Evolutionary conservation across 192 early-diverging fungal genomes (phyloP), one percentile per base, ranked within the genome.

Genomic region (Entomortierella beljakovae): DNA sequence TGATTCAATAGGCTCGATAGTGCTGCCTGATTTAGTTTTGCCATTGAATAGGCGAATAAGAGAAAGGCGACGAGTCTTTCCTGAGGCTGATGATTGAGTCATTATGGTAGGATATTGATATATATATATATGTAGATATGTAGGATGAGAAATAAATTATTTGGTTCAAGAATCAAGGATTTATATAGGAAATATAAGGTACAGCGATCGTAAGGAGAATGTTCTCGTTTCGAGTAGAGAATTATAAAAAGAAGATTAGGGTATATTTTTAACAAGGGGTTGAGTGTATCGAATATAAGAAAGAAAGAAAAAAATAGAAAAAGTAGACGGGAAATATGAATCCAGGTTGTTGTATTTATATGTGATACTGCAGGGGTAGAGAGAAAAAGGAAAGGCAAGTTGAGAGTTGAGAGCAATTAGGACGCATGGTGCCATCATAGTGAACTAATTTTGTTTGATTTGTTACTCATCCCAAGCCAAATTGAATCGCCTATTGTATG

Each of bases 31-130:
- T 25, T 61, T 61, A 26, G 50, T 46, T 48, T 63, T 69, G 65
- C 56, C 49, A 38, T 77, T 68, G 51, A 77, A 69, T 33, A 79
- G 66, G 23, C 67, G 66, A 33, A 64, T 65, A 26, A 79, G 43
- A 18, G 75, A 79, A 31, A 79, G 60, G n/a, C 75, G 75, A 29
- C 75, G 66, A 40, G 7, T 42, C 67, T 69, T 70, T 49, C 43
- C 64, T 2, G 61, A 18, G 28, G 61, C 9, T 53, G 64, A 46
- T 61, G 64, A 52, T 15, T 46, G 43, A 46, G 43, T 46, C 43
- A 46, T 57, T 1, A 31, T 20, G n/a, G 67, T 40, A 52, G 20
- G 29, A 29, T 55, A 50, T 40, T 61, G 57, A 9, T n/a, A 53
- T 18, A 53, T 34, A 38, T 34, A 26, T 5, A 31, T 22, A 23